Evolutionary conservation across 2,329 filamentous ascomycete genomes (phyloP), one percentile per base, ranked within the genome.

Genomic region (Camptophora hylomeconis): DNA sequence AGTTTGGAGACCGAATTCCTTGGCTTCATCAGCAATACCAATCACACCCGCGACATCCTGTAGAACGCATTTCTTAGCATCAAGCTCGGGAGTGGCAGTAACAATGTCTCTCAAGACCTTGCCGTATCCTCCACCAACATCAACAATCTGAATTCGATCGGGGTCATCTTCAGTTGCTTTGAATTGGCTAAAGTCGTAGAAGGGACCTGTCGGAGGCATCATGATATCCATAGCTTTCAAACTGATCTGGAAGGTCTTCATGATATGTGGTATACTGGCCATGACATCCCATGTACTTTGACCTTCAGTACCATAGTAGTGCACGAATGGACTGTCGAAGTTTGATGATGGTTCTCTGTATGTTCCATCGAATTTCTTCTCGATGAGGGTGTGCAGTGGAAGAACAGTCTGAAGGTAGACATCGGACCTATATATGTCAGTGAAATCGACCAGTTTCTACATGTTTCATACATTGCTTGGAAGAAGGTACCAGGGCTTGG

Each of bases 231-330:
- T 26, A 2, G 30, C 22, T 30, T 26, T 29, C 18, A 49, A 45
- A 11, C 44, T 48, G n/a, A 30, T 20, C 20, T 51, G 50, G 33
- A 51, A 45, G 8, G 35, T 39, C 12, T 44, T 28, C 12, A 51
- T 36, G 6, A 45, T 37, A 4, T 41, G 37, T 10, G 47, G 45
- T 19, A 39, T 38, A 13, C 40, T 25, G 10, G 26, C 34, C 15
- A 51, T 38, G 28, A 41, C 37, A 17, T 49, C 45, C 33, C 39
- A 50, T 34, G 49, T n/a, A n/a, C n/a, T n/a, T n/a, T n/a, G n/a
- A n/a, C n/a, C n/a, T n/a, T n/a, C n/a, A n/a, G n/a, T n/a, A n/a
- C n/a, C n/a, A n/a, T n/a, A n/a, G n/a, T n/a, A n/a, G n/a, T n/a
- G n/a, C n/a, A n/a, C n/a, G n/a, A n/a, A n/a, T n/a, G n/a, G n/a